Evolutionary conservation across 257 asterid genomes (phyloP).

Genomic region (Solanum neorickii): DNA sequence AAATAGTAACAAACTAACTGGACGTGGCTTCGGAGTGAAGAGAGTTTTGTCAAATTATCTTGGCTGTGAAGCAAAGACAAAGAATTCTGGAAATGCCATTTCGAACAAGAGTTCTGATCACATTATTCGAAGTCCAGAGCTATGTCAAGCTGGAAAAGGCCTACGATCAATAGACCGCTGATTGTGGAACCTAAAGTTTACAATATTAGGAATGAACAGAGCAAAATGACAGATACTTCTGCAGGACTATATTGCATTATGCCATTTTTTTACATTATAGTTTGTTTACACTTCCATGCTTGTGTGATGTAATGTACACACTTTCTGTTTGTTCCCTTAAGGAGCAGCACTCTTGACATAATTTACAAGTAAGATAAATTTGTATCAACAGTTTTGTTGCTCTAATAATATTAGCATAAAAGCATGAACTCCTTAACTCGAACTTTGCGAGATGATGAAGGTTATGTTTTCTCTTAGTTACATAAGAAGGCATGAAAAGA

Average conservation of each 20-base stretch:
- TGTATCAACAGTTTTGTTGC: not conserved
- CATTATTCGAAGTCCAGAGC: slow-evolving; percentile 1
- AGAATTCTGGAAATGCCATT: slow-evolving; percentile 24
- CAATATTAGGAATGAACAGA: not conserved
- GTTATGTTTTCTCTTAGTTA: not conserved
- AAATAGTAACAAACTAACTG: slow-evolving; percentile 30
- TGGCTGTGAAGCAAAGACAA: slow-evolving; percentile 42
- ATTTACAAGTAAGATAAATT: not conserved
- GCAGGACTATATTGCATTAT: not conserved
- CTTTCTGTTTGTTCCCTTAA: not conserved
- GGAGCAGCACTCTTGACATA: not conserved
- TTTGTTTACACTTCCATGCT: not conserved
- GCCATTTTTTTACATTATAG: not conserved
- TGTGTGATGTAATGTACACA: not conserved
- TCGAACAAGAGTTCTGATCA: slow-evolving; percentile 19
- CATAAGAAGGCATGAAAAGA: no score
- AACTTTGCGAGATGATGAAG: not conserved
- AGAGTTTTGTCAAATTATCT: slow-evolving; percentile 64
- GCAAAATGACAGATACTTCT: not conserved
- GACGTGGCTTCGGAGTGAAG: slow-evolving; percentile 74
- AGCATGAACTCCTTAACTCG: not conserved
- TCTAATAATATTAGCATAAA: no score
- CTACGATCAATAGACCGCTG: not conserved
- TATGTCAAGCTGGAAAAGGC: slow-evolving; percentile 9
- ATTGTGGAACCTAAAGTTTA: not conserved